phyloP scores from a whole-genome alignment of 2,329 filamentous ascomycete genomes.

The Diaporthe sp. region DNA sequence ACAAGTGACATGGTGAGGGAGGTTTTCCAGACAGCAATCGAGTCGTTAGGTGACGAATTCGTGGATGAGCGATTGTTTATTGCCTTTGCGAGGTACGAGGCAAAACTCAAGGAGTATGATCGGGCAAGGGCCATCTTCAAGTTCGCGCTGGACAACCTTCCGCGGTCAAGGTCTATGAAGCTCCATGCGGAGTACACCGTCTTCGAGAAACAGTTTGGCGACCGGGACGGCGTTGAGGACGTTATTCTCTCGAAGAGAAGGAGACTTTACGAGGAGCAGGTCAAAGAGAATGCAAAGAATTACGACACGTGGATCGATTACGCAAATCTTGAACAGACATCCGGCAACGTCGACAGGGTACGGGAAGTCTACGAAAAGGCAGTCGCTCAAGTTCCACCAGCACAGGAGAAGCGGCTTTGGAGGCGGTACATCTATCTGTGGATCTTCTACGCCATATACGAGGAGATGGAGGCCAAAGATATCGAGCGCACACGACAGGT shows the following conservation, averaged over 20 bases:
- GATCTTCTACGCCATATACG: conserved; percentile 97
- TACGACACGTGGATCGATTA: conserved; percentile 99
- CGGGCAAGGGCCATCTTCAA: conserved; percentile 95
- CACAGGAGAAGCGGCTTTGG: conserved; percentile 97
- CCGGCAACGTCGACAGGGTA: conserved; percentile 83
- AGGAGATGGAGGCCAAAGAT: conserved; percentile 88
- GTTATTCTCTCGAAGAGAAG: conserved; percentile 94
- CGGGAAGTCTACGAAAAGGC: conserved; percentile 95
- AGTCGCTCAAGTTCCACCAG: conserved; percentile 94
- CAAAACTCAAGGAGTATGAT: conserved; percentile 95
- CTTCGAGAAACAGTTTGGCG: conserved; percentile 98
- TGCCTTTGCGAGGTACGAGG: conserved; percentile 93
- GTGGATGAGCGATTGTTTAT: conserved; percentile 97
- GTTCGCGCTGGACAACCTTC: conserved; percentile 91
- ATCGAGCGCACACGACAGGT: conserved; percentile 84
- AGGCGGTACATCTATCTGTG: conserved; percentile 96
- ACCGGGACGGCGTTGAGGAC: conserved; percentile 92
- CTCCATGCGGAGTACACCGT: conserved; percentile 96
- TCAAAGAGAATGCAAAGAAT: conserved; percentile 94
- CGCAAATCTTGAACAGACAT: conserved; percentile 87
- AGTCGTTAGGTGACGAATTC: conserved; percentile 91
- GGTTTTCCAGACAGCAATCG: conserved; percentile 88
- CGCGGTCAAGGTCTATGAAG: conserved; percentile 83
- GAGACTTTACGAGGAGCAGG: conserved; percentile 92
- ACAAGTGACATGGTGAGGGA: conserved; percentile 92